These are phyloP conservation scores for Marasmius tenuissimus DNA, from an alignment of 1,284 basidiomycete species.

Conservation along the genomic window DNA sequence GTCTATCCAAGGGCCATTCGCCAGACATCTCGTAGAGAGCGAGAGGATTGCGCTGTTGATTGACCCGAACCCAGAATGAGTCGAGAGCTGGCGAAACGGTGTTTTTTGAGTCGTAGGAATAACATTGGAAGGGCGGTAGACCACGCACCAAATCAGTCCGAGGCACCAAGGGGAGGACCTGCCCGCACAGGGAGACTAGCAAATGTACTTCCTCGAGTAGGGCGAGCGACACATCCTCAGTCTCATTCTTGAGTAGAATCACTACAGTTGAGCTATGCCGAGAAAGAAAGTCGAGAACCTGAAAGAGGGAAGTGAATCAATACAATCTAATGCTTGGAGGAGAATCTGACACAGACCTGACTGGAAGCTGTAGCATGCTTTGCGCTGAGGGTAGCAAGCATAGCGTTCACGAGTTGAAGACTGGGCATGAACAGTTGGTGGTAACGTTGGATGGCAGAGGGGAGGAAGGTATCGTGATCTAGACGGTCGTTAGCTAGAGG, in stretches of 20 bases:
- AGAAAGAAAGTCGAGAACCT: conserved; percentile 77
- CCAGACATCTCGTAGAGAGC: conserved; percentile 77
- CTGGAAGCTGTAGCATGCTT: conserved; percentile 65
- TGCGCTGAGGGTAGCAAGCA: conserved; percentile 67
- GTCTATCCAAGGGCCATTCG: conserved; percentile 58
- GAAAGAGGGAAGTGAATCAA: conserved; percentile 6
- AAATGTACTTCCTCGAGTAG: conserved; percentile 78
- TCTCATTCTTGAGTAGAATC: conserved; percentile 75
- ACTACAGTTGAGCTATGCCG: conserved; percentile 80
- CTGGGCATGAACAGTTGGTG: conserved; percentile 87
- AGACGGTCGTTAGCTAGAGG: not conserved
- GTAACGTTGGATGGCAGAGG: conserved; percentile 85
- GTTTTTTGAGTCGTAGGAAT: not conserved
- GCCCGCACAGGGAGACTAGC: conserved; percentile 68
- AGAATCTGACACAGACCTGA: conserved; percentile 47
- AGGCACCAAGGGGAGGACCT: conserved; percentile 66
- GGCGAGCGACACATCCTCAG: conserved; percentile 60
- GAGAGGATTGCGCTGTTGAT: conserved; percentile 82
- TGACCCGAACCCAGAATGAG: conserved; percentile 76
- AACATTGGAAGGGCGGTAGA: not conserved
- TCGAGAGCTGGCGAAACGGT: conserved; percentile 43
- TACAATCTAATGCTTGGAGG: not conserved
- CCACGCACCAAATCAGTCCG: conserved; percentile 74
- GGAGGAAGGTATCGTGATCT: conserved; percentile 87
- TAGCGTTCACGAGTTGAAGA: conserved; percentile 74